Evolutionary conservation across 768 basidiomycete species (phyloP).

Genomic region (Trametes elegans): DNA sequence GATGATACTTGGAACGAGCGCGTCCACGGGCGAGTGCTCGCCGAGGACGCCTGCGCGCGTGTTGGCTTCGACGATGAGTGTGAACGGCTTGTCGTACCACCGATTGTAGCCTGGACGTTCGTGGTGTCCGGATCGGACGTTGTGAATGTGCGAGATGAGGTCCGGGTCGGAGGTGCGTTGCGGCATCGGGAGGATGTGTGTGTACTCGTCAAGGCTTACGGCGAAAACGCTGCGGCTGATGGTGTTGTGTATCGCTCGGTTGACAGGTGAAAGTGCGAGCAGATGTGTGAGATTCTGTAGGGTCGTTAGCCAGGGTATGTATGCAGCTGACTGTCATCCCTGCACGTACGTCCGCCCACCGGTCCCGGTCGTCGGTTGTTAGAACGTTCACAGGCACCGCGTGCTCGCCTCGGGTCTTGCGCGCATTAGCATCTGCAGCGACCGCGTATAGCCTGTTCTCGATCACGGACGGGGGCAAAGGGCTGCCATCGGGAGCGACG

Average conservation of each 20-base stretch:
- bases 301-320: neutral
- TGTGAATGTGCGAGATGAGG: constrained; percentile 73
- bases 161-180: constrained; percentile 29
- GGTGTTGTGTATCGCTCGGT: constrained; percentile 54
- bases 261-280: constrained; percentile 61
- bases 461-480: constrained; percentile 38
- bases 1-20: constrained; percentile 83
- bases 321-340: neutral
- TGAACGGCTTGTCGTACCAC: constrained; percentile 88
- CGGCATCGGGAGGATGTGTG: constrained; percentile 36
- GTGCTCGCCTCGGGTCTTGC: constrained; percentile 50
- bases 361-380: constrained; percentile 78
- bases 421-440: constrained; percentile 55
- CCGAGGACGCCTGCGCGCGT: constrained; percentile 84
- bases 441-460: constrained; percentile 45
- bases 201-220: constrained; percentile 76
- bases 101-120: constrained; percentile 57
- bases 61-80: constrained; percentile 80
- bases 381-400: constrained; percentile 67
- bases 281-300: constrained; percentile 70
- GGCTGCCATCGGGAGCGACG: constrained; percentile 39
- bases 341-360: constrained; percentile 68
- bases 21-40: constrained; percentile 90
- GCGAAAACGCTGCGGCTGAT: constrained; percentile 78
- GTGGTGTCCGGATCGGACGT: constrained; percentile 63